A percentile compares a stretch with the other conserved stretches of the same genome.
These are phyloP conservation scores for Rhododendron ovatum DNA, from an alignment of 148 eudicot genomes.

Conservation along the genomic window DNA sequence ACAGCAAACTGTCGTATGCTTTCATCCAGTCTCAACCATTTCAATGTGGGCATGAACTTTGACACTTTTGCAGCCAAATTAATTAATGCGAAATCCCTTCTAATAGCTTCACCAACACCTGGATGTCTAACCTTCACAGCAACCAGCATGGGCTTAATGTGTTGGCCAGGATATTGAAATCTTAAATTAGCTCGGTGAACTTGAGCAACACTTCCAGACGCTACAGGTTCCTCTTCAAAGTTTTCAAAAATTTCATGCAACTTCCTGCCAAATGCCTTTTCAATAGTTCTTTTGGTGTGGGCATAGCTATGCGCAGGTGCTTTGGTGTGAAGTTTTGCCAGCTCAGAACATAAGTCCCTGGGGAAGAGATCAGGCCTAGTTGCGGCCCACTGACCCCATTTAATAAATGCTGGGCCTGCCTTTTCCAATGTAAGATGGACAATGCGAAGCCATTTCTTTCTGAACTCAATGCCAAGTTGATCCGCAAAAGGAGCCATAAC, in stretches of 20 bases:
- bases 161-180: constrained; percentile 55
- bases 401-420: constrained; percentile 92
- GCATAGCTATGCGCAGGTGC: constrained; percentile 79
- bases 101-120: constrained; percentile 79
- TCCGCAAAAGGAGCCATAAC: constrained; percentile 79
- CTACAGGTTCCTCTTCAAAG: constrained; percentile 79
- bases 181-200: constrained; percentile 71
- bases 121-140: constrained; percentile 92
- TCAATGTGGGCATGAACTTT: constrained; percentile 52
- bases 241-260: constrained; percentile 71
- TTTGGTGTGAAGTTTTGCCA: constrained; percentile 60
- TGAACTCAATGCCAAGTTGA: constrained; percentile 57
- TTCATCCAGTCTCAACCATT: constrained; percentile 83
- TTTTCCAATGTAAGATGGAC: constrained; percentile 61
- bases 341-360: constrained; percentile 59
- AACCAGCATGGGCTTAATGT: constrained; percentile 55
- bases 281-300: constrained; percentile 58
- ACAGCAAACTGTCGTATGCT: constrained; percentile 83
- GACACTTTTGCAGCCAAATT: constrained; percentile 65
- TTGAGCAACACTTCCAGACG: constrained; percentile 88
- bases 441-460: constrained; percentile 57
- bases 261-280: constrained; percentile 68
- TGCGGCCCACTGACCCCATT: constrained; percentile 98
- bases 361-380: constrained; percentile 87
- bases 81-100: constrained; percentile 67